Conservation (phyloP, 306 rosid species). For the Medicago arabica region DNA sequence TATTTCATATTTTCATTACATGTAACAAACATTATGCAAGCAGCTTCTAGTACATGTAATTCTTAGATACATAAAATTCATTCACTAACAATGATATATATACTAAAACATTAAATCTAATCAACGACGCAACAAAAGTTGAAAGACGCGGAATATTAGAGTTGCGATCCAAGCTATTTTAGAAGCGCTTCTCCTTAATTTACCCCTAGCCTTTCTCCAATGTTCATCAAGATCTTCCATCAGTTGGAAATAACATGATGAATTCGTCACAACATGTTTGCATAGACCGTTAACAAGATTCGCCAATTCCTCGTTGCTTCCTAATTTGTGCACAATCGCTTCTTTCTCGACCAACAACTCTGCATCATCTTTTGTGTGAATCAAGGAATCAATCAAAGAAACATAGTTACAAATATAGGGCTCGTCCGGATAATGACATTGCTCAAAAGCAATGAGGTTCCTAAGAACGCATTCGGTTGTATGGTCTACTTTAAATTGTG, state of each 20-base stretch:
- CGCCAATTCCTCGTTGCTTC: conserved; percentile 52
- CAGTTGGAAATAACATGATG: conserved; percentile 38
- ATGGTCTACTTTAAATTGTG: conserved; percentile 40
- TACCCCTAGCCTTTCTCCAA: conserved; percentile 37
- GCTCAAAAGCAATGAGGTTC: conserved; percentile 64
- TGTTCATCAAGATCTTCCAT: conserved; percentile 41
- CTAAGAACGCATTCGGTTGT: conserved; percentile 52
- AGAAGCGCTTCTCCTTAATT: too few relatives aligned
- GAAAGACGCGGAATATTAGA: too few relatives aligned
- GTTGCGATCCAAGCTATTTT: too few relatives aligned
- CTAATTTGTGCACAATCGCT: conserved; percentile 48
- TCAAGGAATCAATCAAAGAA: conserved; percentile 48
- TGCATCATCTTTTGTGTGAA: conserved; percentile 55
- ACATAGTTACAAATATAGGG: conserved; percentile 59
- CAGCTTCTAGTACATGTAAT: too few relatives aligned
- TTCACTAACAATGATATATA: too few relatives aligned
- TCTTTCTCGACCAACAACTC: conserved; percentile 55
- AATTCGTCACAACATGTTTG: conserved; percentile 44
- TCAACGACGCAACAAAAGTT: too few relatives aligned
- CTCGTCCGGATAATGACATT: conserved; percentile 52
- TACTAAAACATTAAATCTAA: too few relatives aligned
- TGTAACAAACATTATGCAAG: too few relatives aligned
- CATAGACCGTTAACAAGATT: conserved; percentile 49
- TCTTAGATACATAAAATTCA: too few relatives aligned
- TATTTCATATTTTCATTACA: too few relatives aligned